phyloP scores from a whole-genome alignment of 371 early-diverging fungal genomes.

The Circinella umbellata region DNA sequence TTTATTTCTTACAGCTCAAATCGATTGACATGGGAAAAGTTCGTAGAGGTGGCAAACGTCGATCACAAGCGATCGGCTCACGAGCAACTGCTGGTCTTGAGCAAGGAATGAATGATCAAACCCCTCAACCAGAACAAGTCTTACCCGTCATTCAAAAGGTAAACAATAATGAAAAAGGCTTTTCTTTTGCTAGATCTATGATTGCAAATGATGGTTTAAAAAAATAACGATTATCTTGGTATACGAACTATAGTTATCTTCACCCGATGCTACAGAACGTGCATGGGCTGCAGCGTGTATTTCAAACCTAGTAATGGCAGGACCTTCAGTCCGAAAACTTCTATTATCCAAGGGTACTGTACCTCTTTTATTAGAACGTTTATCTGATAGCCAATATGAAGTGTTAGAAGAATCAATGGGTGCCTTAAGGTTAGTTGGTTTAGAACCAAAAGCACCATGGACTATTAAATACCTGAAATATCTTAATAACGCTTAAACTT shows the following conservation, averaged over 20 bases:
- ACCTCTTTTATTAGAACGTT: constrained; percentile 66
- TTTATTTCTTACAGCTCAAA: not conserved
- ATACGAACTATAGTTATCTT: constrained; percentile 52
- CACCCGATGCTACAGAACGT: constrained; percentile 74
- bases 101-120: constrained; percentile 31
- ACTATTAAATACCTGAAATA: too few species aligned
- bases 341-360: constrained; percentile 76
- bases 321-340: constrained; percentile 64
- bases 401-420: constrained; percentile 83
- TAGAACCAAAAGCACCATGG: too few species aligned
- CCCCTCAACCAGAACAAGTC: constrained; percentile 44
- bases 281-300: constrained; percentile 91
- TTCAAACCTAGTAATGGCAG: constrained; percentile 74
- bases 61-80: constrained; percentile 32
- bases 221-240: not conserved
- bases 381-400: constrained; percentile 74
- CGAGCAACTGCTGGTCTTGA: constrained; percentile 29
- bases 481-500: not conserved
- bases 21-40: constrained; percentile 41
- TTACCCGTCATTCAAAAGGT: constrained; percentile 68
- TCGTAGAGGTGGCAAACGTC: constrained; percentile 20
- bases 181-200: not conserved
- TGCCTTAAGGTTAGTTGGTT: constrained; percentile 59
- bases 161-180: not conserved
- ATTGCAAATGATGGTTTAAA: not conserved